Conservation (phyloP, 202 grass and related monocot genomes). For the Setaria viridis region DNA sequence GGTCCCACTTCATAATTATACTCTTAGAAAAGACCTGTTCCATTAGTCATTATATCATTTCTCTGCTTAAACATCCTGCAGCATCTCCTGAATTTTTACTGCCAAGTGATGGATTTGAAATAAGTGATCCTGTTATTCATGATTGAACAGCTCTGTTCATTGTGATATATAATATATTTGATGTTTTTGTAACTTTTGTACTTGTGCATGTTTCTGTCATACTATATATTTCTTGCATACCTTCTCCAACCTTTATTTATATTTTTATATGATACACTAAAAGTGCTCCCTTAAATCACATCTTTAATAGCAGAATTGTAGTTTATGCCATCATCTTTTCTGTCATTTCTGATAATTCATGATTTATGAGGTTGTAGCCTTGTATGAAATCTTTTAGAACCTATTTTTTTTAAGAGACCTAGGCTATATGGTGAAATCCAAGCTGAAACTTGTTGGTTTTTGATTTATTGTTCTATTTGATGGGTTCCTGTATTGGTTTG, state of each 20-base stretch:
- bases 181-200: constrained; percentile 9
- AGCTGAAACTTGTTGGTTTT: too few species aligned
- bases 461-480: too few species aligned
- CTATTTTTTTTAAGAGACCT: too few species aligned
- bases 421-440: too few species aligned
- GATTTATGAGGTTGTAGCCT: too few species aligned
- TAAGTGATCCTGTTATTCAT: background rate
- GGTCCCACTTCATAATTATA: background rate
- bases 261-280: background rate
- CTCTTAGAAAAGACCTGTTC: constrained; percentile 12
- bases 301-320: background rate
- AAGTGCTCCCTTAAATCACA: constrained; percentile 1
- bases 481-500: too few species aligned
- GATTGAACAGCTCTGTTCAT: background rate
- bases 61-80: background rate
- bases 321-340: background rate
- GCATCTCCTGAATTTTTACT: background rate
- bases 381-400: too few species aligned
- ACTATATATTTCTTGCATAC: background rate
- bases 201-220: background rate
- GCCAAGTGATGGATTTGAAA: constrained; percentile 1
- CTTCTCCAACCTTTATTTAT: background rate
- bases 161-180: constrained; percentile 18
- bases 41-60: background rate
- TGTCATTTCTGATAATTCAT: too few species aligned